Percentiles rank a stretch among this genome's conserved stretches.
Conservation (phyloP, 2,329 filamentous ascomycete genomes). For the Claviceps arundinis region DNA sequence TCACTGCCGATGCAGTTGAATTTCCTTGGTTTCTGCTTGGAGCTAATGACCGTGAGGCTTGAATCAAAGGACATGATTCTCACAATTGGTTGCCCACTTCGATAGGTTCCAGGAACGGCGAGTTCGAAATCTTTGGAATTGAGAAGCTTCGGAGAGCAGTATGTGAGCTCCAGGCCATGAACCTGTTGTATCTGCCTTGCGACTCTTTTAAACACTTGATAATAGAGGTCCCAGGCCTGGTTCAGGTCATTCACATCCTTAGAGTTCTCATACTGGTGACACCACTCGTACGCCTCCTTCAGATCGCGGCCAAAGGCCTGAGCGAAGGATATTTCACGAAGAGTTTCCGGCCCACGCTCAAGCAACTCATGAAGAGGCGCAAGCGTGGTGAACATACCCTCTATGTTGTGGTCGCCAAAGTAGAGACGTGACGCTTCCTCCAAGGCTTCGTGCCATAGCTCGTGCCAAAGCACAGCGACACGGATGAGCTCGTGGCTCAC, state of each 20-base stretch:
- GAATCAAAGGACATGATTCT: constrained; percentile 82
- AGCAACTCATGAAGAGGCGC: constrained; percentile 85
- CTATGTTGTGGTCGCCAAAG: constrained; percentile 94
- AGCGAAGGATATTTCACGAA: constrained; percentile 92
- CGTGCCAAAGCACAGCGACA: constrained; percentile 95
- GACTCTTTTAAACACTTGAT: constrained; percentile 95
- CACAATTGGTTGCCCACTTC: constrained; percentile 63
- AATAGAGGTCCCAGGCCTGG: constrained; percentile 98
- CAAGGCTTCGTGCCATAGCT: constrained; percentile 95
- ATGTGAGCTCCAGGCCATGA: constrained; percentile 84
- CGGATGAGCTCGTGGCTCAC: constrained; percentile 95
- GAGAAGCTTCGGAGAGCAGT: constrained; percentile 90
- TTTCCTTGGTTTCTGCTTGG: constrained; percentile 89
- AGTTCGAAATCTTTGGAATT: constrained; percentile 76
- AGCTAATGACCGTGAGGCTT: constrained; percentile 83
- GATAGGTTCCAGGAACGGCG: constrained; percentile 90
- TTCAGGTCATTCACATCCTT: constrained; percentile 88
- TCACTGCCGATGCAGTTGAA: constrained; percentile 79
- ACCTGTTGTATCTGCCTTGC: constrained; percentile 85
- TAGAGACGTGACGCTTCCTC: constrained; percentile 94
- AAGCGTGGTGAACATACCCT: constrained; percentile 89
- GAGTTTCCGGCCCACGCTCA: constrained; percentile 79
- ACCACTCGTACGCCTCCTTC: constrained; percentile 91
- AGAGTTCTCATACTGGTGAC: constrained; percentile 79
- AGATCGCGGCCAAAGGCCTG: constrained; percentile 95